Conservation (phyloP, 176 grass and related monocot species). For the Eragrostis curvula region DNA sequence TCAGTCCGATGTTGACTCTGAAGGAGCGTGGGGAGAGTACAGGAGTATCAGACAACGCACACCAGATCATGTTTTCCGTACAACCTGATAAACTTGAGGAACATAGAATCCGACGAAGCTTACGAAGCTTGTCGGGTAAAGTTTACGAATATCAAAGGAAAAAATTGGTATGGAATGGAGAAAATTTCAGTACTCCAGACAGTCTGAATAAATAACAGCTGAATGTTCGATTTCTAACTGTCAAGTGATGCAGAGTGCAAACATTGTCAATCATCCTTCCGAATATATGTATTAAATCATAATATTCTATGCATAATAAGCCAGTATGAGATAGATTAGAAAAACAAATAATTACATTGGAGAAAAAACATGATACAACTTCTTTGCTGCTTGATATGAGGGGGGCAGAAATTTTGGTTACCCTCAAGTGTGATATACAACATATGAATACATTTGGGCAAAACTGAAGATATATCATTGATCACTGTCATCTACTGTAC, state of each 20-base stretch:
- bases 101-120: neutral
- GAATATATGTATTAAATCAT: neutral
- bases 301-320: neutral
- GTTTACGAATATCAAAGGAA: neutral
- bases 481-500: constrained; percentile 66
- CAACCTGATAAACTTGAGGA: neutral
- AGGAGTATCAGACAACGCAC: constrained; percentile 19
- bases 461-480: constrained; percentile 60
- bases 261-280: neutral
- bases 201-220: neutral
- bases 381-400: constrained; percentile 17
- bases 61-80: neutral
- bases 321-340: neutral
- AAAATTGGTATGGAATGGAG: neutral
- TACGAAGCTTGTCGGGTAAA: neutral
- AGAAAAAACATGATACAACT: constrained; percentile 31
- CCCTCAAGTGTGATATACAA: constrained; percentile 52
- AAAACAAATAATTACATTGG: constrained; percentile 54
- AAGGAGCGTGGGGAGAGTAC: constrained; percentile 27
- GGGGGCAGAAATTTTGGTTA: constrained; percentile 35
- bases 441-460: constrained; percentile 66
- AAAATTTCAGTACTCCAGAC: neutral
- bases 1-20: constrained; percentile 31
- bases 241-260: neutral
- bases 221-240: neutral